phyloP scores from a whole-genome alignment of 352 stramenopile genomes.

The Thalassiosira hispida region DNA sequence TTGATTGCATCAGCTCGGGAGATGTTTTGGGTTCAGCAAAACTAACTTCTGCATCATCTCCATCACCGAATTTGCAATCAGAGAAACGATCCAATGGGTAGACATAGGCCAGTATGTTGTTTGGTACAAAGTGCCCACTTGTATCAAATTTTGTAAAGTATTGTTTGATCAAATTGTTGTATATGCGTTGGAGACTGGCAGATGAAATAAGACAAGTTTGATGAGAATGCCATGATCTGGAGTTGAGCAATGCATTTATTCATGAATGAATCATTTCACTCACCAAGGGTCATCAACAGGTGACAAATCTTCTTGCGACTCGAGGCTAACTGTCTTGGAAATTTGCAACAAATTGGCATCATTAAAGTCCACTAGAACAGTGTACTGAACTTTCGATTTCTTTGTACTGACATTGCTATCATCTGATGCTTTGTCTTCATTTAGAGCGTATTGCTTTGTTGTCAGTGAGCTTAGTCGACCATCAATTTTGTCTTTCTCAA shows the following conservation, averaged over 20 bases:
- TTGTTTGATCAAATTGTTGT: conserved; percentile 54
- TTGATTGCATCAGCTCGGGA: conserved; percentile 40
- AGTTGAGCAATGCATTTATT: not conserved
- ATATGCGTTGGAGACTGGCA: conserved; percentile 61
- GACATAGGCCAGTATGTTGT: conserved; percentile 61
- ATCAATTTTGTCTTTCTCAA: conserved; percentile 28
- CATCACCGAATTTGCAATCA: not conserved
- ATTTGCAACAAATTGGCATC: conserved; percentile 61
- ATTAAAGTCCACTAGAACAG: conserved; percentile 67
- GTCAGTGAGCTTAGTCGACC: conserved; percentile 47
- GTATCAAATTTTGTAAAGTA: conserved; percentile 69
- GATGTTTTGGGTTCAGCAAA: conserved; percentile 31
- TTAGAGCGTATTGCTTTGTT: conserved; percentile 43
- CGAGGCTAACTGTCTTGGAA: conserved; percentile 40
- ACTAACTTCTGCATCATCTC: conserved; percentile 7
- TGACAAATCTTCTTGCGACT: conserved; percentile 60
- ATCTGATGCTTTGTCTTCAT: conserved; percentile 7
- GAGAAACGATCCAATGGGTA: conserved; percentile 66
- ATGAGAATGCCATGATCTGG: not conserved
- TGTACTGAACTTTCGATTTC: conserved; percentile 53
- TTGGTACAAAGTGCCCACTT: conserved; percentile 57
- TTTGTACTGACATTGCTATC: not conserved
- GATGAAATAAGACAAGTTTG: not conserved
- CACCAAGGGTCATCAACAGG: conserved; percentile 54
- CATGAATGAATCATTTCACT: conserved; percentile 4